Percentiles rank a stretch among this genome's conserved stretches.
These are phyloP conservation scores for Ulota crispa DNA, from an alignment of 225 moss, liverwort and hornwort species.

Conservation along the genomic window DNA sequence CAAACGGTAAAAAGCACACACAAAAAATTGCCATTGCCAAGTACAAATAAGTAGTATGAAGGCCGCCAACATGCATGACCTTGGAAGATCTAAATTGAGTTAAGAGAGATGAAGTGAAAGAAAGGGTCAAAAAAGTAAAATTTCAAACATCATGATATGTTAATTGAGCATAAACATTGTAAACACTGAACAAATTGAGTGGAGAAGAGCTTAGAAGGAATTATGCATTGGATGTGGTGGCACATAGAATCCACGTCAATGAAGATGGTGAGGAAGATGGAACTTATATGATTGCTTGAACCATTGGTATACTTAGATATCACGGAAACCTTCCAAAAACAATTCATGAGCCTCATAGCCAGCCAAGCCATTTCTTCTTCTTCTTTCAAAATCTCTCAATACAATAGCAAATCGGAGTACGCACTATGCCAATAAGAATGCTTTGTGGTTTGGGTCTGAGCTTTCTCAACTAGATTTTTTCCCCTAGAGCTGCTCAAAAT, in stretches of 20 bases:
- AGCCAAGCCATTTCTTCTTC: slow-evolving; percentile 76
- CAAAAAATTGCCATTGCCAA: no score
- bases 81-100: background rate
- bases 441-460: slow-evolving; percentile 53
- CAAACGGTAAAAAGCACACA: no score
- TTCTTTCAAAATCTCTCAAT: slow-evolving; percentile 76
- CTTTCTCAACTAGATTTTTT: slow-evolving; percentile 60
- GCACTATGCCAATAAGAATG: slow-evolving; percentile 87
- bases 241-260: slow-evolving; percentile 84
- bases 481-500: slow-evolving; percentile 50
- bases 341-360: slow-evolving; percentile 77
- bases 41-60: background rate
- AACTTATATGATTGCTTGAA: slow-evolving; percentile 64
- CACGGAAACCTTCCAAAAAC: slow-evolving; percentile 74
- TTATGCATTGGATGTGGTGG: slow-evolving; percentile 75
- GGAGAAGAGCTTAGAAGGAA: background rate
- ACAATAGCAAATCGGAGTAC: slow-evolving; percentile 57
- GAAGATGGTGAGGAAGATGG: slow-evolving; percentile 82
- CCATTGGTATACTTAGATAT: slow-evolving; percentile 64
- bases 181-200: background rate
- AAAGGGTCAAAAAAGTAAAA: background rate
- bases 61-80: background rate
- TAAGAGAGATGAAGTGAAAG: background rate
- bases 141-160: background rate
- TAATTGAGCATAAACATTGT: background rate